Conservation (phyloP, 495 filamentous ascomycete genomes). For the Parachaetomium inaequale region DNA sequence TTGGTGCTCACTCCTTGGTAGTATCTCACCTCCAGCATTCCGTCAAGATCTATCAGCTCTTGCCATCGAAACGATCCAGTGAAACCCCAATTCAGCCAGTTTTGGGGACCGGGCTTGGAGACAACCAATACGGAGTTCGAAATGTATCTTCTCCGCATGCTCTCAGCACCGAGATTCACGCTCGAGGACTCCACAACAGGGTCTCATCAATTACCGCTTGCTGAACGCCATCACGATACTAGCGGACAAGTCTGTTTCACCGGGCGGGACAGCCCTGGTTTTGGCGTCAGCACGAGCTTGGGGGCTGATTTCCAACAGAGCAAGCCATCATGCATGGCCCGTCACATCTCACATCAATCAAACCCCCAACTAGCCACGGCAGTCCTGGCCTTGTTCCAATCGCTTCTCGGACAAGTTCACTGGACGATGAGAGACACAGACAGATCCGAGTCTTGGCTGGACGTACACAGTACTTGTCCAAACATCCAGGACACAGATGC, state of each 20-base stretch:
- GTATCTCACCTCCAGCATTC: background rate
- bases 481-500: too few species aligned
- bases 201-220: background rate
- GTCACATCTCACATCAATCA: background rate
- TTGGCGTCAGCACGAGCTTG: background rate
- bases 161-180: background rate
- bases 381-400: background rate
- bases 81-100: background rate
- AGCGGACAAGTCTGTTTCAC: background rate
- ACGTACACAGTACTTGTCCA: background rate
- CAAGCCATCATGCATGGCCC: slow-evolving; percentile 1
- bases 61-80: background rate
- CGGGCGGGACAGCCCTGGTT: background rate
- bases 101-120: background rate
- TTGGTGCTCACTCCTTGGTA: background rate
- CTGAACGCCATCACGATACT: background rate
- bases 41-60: too few species aligned
- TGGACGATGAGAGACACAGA: background rate
- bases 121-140: background rate
- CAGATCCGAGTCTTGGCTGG: background rate
- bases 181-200: background rate
- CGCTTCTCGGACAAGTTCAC: background rate
- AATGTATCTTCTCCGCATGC: background rate
- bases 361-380: background rate
- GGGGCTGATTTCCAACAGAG: background rate